Base-by-base conservation (phyloP, 2,329 filamentous ascomycete genomes). In the Epichloe aotearoae region DNA sequence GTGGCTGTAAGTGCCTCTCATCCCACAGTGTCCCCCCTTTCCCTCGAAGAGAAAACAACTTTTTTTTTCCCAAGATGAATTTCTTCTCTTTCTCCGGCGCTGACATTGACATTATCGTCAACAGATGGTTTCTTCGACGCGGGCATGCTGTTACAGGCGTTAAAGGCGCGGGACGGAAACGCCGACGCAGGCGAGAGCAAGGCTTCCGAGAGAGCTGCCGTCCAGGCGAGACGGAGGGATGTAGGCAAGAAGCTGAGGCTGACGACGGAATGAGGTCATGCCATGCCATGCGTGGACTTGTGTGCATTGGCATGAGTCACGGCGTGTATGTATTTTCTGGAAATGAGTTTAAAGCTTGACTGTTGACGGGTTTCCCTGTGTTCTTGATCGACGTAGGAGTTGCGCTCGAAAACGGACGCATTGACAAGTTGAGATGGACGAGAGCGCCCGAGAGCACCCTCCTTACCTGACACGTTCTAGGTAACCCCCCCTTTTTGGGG, bases 121-220 rank as follows among this genome's bases (percentile, higher is more conserved):
- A n/a, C 63, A 95, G 90, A 96, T 73, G 91, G 91, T 34, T 96
- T 97, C 74, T 97, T 97, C 69, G 91, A 97, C 64, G 89, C 91
- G 1, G 91, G 91, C 14, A 95, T 96, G 88, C 78, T 96, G 5
- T 74, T 93, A 23, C 87, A 94, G 65, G 88, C 89, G 1, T 79
- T 95, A 52, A 90, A 90, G 64, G 84, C 83, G 2, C 78, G 84
- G 47, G 76, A 77, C 15, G 74, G 80, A 51, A 73, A 70, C 4
- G 65, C 71, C 5, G 75, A 79, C 49, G 61, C 68, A 3, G 71
- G 67, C 42, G 76, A 80, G 54, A 68, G 68, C 10, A 79, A 76
- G 57, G 65, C 74, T 1, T 76, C 75, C 43, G 80, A 83, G 59
- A 73, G 79, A 51, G 81, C 81, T 11, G 76, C 75, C 4, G 76